Evolutionary conservation across 805 yeast species (phyloP).

Genomic region (Candida hungchunana): DNA sequence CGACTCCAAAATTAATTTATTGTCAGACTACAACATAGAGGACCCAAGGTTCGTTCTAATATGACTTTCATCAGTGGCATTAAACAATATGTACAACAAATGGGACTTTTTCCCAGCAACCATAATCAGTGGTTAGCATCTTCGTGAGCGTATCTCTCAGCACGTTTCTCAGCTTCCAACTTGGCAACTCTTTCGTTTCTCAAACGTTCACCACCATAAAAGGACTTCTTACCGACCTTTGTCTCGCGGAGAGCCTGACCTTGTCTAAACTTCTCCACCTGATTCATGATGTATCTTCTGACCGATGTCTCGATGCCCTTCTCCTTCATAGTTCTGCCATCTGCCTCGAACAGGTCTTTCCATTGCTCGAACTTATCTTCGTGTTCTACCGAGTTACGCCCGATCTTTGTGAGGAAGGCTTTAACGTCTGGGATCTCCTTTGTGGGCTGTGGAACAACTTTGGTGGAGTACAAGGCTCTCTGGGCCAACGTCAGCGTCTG

Average conservation of each 20-base stretch:
- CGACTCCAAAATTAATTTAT: too few relatives aligned
- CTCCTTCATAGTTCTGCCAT: slow-evolving; percentile 57
- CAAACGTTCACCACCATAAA: slow-evolving; percentile 84
- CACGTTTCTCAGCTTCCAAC: slow-evolving; percentile 39
- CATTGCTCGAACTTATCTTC: slow-evolving; percentile 65
- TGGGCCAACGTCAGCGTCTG: slow-evolving; percentile 2
- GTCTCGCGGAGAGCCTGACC: slow-evolving; percentile 53
- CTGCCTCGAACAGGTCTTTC: slow-evolving; percentile 58
- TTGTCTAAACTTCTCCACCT: slow-evolving; percentile 63
- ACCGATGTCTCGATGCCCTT: slow-evolving; percentile 71
- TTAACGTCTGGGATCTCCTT: slow-evolving; percentile 59
- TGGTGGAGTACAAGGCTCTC: slow-evolving; percentile 15
- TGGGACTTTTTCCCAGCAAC: not conserved
- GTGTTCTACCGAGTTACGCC: slow-evolving; percentile 68
- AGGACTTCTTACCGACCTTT: slow-evolving; percentile 64
- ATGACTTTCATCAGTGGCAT: slow-evolving; percentile 10
- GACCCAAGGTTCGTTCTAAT: too few relatives aligned
- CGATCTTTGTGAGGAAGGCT: slow-evolving; percentile 72
- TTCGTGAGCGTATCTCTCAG: slow-evolving; percentile 27
- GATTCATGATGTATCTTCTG: slow-evolving; percentile 68
- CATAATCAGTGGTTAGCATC: slow-evolving; percentile 17
- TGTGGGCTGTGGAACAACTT: slow-evolving; percentile 44
- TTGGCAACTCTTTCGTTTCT: slow-evolving; percentile 62
- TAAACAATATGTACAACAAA: slow-evolving; percentile 7
- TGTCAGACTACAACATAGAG: too few relatives aligned